Evolutionary conservation across 2,329 filamentous ascomycete genomes (phyloP).

Genomic region (Hypoxylon sp.): DNA sequence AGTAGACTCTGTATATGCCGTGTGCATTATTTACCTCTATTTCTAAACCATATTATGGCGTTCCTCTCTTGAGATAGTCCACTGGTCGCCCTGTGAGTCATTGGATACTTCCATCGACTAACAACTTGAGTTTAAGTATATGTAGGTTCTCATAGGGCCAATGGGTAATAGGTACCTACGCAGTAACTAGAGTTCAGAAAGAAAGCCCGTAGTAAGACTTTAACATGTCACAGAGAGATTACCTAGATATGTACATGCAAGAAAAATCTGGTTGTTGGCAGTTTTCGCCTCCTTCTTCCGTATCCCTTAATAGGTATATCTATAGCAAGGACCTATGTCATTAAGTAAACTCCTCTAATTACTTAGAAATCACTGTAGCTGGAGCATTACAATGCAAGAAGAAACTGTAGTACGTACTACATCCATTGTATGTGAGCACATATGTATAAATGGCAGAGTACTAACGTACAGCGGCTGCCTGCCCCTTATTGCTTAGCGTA

Average conservation of each 20-base stretch:
- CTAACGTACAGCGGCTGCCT: background rate
- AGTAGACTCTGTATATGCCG: background rate
- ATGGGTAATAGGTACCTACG: background rate
- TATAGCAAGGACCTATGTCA: too few species aligned
- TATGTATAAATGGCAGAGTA: too few species aligned
- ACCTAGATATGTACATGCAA: background rate
- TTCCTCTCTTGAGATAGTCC: background rate
- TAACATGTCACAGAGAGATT: background rate
- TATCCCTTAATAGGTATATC: too few species aligned
- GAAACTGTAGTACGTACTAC: too few species aligned
- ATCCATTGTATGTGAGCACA: background rate
- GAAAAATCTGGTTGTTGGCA: background rate
- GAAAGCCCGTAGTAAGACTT: background rate
- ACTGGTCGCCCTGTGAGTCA: background rate
- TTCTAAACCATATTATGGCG: background rate
- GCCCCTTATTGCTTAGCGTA: background rate
- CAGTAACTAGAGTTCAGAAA: background rate
- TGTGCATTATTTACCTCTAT: background rate
- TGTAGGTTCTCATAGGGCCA: background rate
- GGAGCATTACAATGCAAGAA: too few species aligned
- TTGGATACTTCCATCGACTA: background rate
- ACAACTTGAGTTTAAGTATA: background rate
- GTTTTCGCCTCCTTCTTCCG: background rate
- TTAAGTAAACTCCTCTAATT: too few species aligned
- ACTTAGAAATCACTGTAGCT: too few species aligned